Evolutionary conservation across 139 green algal genomes (phyloP).

Genomic region (Desmodesmus armatus): DNA sequence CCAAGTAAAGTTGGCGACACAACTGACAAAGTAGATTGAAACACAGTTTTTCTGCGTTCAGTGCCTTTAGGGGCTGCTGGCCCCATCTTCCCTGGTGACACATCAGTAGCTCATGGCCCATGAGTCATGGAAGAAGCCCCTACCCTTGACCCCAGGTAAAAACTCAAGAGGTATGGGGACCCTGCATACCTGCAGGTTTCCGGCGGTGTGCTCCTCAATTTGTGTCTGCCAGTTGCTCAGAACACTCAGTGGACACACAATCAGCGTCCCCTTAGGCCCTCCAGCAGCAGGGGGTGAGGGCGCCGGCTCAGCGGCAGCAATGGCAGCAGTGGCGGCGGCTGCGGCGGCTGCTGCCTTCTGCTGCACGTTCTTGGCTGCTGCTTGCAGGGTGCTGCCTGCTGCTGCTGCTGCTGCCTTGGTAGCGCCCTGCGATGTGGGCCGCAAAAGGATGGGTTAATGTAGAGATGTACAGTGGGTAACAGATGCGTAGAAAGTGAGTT

Average conservation of each 20-base stretch:
- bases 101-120: no score
- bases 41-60: no score
- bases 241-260: conserved; percentile 78
- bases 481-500: no score
- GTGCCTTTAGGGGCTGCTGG: no score
- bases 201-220: conserved; percentile 70
- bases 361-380: neutral
- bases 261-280: conserved; percentile 67
- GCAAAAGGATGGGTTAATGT: no score
- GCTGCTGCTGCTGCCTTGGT: neutral
- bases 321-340: neutral
- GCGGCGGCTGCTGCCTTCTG: neutral
- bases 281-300: conserved; percentile 25
- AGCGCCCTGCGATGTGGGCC: neutral
- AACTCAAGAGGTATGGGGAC: no score
- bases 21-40: no score
- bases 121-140: no score
- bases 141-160: no score
- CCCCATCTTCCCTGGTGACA: no score
- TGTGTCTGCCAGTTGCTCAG: conserved; percentile 76
- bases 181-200: conserved; percentile 49
- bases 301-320: conserved; percentile 14
- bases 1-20: no score
- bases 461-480: no score
- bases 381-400: conserved; percentile 13